phyloP scores from a whole-genome alignment of 495 filamentous ascomycete species.

The Penicillium tannophilum region DNA sequence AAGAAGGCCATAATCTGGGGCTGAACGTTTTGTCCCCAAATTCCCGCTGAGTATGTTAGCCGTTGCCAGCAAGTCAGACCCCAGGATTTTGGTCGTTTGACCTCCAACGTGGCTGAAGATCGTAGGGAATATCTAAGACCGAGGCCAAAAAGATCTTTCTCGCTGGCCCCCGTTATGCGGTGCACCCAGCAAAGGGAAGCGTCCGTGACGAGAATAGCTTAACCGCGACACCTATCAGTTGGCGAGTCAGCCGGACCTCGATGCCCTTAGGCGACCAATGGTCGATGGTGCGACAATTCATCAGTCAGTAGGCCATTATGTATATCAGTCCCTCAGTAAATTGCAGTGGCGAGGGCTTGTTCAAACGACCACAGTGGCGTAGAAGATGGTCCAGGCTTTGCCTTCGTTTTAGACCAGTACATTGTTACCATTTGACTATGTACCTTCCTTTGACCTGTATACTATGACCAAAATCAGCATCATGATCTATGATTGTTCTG shows the following conservation, averaged over 20 bases:
- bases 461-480: constrained; percentile 4
- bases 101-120: constrained; percentile 19
- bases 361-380: constrained; percentile 9
- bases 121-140: background rate
- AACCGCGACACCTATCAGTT: constrained; percentile 22
- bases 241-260: constrained; percentile 29
- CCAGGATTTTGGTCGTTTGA: constrained; percentile 9
- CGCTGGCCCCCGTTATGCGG: constrained; percentile 3
- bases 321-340: constrained; percentile 6
- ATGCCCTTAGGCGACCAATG: constrained; percentile 24
- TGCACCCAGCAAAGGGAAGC: constrained; percentile 3
- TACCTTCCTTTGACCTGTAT: background rate
- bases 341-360: constrained; percentile 10
- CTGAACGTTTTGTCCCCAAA: constrained; percentile 2
- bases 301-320: constrained; percentile 26
- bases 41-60: background rate
- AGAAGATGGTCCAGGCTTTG: background rate
- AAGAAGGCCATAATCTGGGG: constrained; percentile 2
- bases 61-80: background rate
- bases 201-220: constrained; percentile 32
- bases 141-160: constrained; percentile 1
- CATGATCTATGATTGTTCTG: background rate
- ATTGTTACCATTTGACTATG: background rate
- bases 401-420: background rate
- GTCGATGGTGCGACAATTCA: constrained; percentile 28